These are phyloP conservation scores for Oryza officinalis DNA, from an alignment of 176 grass and related monocot genomes.

Conservation along the genomic window DNA sequence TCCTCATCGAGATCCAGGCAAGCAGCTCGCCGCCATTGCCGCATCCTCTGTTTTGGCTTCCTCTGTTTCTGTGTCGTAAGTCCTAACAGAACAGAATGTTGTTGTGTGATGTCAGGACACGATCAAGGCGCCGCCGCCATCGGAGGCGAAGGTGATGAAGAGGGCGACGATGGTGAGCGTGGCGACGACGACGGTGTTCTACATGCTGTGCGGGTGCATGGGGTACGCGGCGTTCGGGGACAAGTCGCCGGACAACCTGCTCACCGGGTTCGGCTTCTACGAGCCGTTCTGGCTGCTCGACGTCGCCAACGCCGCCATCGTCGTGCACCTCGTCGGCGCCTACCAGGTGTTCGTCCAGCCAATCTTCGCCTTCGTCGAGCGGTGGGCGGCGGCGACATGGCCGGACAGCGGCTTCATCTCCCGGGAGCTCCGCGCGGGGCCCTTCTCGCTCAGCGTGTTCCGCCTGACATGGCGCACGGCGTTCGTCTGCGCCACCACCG, in stretches of 20 bases:
- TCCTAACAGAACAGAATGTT: background rate
- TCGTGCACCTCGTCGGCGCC: conserved; percentile 74
- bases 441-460: conserved; percentile 48
- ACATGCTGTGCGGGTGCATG: conserved; percentile 87
- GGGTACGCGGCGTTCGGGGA: conserved; percentile 95
- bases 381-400: conserved; percentile 50
- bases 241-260: conserved; percentile 71
- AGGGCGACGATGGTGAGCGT: conserved; percentile 70
- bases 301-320: conserved; percentile 86
- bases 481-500: conserved; percentile 54
- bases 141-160: conserved; percentile 83
- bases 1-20: conserved; percentile 74
- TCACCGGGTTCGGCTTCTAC: conserved; percentile 92
- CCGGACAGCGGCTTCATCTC: conserved; percentile 63
- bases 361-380: conserved; percentile 80
- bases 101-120: conserved; percentile 48
- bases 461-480: conserved; percentile 59
- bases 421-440: conserved; percentile 3
- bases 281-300: conserved; percentile 92
- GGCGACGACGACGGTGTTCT: conserved; percentile 71
- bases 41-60: background rate
- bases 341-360: conserved; percentile 91
- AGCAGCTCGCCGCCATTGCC: background rate
- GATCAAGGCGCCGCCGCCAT: conserved; percentile 70
- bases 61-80: background rate